These are phyloP conservation scores for Hypoxylon intermedium DNA, from an alignment of 495 filamentous ascomycete species.

Conservation along the genomic window DNA sequence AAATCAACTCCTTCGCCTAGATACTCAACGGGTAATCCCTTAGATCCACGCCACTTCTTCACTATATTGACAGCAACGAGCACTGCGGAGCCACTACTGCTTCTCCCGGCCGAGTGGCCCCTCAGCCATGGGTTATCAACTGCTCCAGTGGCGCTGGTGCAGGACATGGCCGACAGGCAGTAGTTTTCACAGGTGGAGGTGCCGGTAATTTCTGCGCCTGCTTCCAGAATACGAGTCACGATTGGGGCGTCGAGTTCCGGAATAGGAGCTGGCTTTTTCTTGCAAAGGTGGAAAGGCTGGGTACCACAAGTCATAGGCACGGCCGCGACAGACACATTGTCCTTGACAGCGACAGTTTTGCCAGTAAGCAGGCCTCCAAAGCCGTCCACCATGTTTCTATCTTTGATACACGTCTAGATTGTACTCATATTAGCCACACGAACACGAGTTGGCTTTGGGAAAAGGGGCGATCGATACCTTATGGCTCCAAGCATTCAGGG, in stretches of 20 bases:
- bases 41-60: slow-evolving; percentile 12
- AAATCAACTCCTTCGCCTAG: slow-evolving; percentile 53
- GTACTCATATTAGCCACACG: not conserved
- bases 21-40: slow-evolving; percentile 9
- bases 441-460: slow-evolving; percentile 6
- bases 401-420: slow-evolving; percentile 21
- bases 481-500: slow-evolving; percentile 50
- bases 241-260: slow-evolving; percentile 49
- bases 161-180: slow-evolving; percentile 45
- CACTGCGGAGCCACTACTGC: slow-evolving; percentile 57
- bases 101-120: slow-evolving; percentile 57
- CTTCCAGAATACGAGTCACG: slow-evolving; percentile 55
- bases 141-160: slow-evolving; percentile 46
- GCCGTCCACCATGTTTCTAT: not conserved
- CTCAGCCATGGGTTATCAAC: slow-evolving; percentile 48
- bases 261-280: slow-evolving; percentile 35
- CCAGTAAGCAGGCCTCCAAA: slow-evolving; percentile 37
- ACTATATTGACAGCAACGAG: slow-evolving; percentile 46
- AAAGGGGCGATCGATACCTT: slow-evolving; percentile 33
- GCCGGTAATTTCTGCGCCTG: slow-evolving; percentile 45
- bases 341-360: slow-evolving; percentile 48
- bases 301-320: slow-evolving; percentile 51
- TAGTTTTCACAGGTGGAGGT: slow-evolving; percentile 53
- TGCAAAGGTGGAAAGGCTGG: slow-evolving; percentile 36
- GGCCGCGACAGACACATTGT: slow-evolving; percentile 51